Conservation (phyloP, 2,329 filamentous ascomycete genomes). For the Phyllosticta ampelicida region DNA sequence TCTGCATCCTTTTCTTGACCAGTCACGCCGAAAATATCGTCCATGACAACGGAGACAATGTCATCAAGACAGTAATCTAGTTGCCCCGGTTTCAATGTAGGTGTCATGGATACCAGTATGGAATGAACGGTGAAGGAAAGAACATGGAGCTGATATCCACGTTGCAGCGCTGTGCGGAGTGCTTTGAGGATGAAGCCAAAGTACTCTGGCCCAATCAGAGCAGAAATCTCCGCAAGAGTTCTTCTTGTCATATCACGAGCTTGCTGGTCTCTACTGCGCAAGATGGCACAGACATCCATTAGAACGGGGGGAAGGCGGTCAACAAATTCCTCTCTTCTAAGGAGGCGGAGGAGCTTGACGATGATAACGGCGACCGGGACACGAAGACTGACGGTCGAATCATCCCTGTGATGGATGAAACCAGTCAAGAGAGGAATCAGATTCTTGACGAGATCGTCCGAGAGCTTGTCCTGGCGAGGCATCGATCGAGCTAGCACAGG, state of each 20-base stretch:
- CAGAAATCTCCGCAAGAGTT: constrained; percentile 74
- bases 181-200: constrained; percentile 93
- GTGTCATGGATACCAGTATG: constrained; percentile 65
- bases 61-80: constrained; percentile 76
- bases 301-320: constrained; percentile 70
- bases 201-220: constrained; percentile 68
- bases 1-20: constrained; percentile 97
- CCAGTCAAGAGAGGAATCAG: constrained; percentile 71
- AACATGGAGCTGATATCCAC: constrained; percentile 89
- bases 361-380: constrained; percentile 82
- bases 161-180: constrained; percentile 66
- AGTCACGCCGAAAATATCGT: constrained; percentile 87
- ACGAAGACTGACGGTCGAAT: constrained; percentile 84
- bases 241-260: constrained; percentile 84
- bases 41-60: constrained; percentile 81
- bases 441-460: constrained; percentile 59
- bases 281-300: constrained; percentile 84
- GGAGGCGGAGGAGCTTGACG: constrained; percentile 72
- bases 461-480: constrained; percentile 56
- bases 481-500: constrained; percentile 50
- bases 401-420: constrained; percentile 89
- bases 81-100: constrained; percentile 66
- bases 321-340: constrained; percentile 63
- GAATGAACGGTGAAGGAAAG: constrained; percentile 92
- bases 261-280: constrained; percentile 80